Conservation (phyloP, 768 basidiomycete genomes). For the Pisolithus orientalis region DNA sequence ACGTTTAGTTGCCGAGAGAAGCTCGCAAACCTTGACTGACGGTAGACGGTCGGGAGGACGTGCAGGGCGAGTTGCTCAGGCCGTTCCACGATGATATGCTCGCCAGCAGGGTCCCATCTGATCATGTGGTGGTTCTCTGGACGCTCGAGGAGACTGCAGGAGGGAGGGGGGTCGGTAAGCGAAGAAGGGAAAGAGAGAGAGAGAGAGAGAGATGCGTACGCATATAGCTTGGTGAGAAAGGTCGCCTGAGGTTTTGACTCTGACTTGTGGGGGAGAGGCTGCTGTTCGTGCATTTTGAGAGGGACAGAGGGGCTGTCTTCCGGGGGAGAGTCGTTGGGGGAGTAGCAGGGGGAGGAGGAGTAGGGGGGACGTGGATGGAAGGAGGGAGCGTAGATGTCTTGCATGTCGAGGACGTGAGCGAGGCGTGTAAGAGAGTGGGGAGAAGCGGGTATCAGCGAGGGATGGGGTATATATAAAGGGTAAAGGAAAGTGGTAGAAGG, state of each 20-base stretch:
- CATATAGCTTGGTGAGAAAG: slow-evolving; percentile 96
- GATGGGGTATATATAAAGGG: slow-evolving; percentile 18
- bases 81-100: slow-evolving; percentile 92
- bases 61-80: slow-evolving; percentile 92
- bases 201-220: slow-evolving; percentile 46
- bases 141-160: slow-evolving; percentile 72
- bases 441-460: slow-evolving; percentile 19
- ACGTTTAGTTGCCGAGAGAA: slow-evolving; percentile 98
- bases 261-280: slow-evolving; percentile 52
- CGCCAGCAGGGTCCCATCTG: slow-evolving; percentile 89
- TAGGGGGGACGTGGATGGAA: slow-evolving; percentile 25
- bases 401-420: slow-evolving; percentile 35
- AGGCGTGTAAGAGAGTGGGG: slow-evolving; percentile 35
- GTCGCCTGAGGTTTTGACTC: slow-evolving; percentile 86
- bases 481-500: slow-evolving; percentile 16
- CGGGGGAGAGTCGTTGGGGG: slow-evolving; percentile 35
- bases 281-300: slow-evolving; percentile 33
- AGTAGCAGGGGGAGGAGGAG: slow-evolving; percentile 39
- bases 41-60: slow-evolving; percentile 89
- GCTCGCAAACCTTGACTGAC: slow-evolving; percentile 94
- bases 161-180: slow-evolving; percentile 11
- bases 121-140: slow-evolving; percentile 96
- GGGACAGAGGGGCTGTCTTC: slow-evolving; percentile 39
- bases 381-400: slow-evolving; percentile 42
- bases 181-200: slow-evolving; percentile 4